Evolutionary conservation across 495 filamentous ascomycete genomes (phyloP).

Genomic region (Penicilliopsis zonata): DNA sequence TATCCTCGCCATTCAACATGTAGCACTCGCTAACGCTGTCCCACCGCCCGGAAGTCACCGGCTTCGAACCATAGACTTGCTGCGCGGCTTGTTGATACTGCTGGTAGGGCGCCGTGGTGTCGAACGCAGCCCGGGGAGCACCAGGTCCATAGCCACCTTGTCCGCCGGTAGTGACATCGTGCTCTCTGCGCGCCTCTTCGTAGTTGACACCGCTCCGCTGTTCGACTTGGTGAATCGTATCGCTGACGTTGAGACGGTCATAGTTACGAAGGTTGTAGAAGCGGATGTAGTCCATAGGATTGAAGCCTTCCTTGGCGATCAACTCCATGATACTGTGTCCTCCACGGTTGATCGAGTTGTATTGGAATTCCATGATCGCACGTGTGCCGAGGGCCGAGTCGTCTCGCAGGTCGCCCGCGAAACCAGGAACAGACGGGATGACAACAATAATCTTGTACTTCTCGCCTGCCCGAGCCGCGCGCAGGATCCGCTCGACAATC

Average conservation of each 20-base stretch:
- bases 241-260: slow-evolving; percentile 73
- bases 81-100: slow-evolving; percentile 59
- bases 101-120: slow-evolving; percentile 33
- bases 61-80: slow-evolving; percentile 18
- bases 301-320: slow-evolving; percentile 57
- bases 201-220: slow-evolving; percentile 60
- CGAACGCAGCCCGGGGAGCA: slow-evolving; percentile 23
- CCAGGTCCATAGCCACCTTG: slow-evolving; percentile 27
- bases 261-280: slow-evolving; percentile 95
- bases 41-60: slow-evolving; percentile 39
- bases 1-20: slow-evolving; percentile 70
- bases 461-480: slow-evolving; percentile 57
- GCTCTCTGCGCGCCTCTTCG: slow-evolving; percentile 52
- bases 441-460: slow-evolving; percentile 76
- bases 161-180: slow-evolving; percentile 40
- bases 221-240: slow-evolving; percentile 52
- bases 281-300: slow-evolving; percentile 70
- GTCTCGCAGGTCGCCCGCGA: slow-evolving; percentile 75
- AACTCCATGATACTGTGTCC: slow-evolving; percentile 77
- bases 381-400: slow-evolving; percentile 75
- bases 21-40: slow-evolving; percentile 72
- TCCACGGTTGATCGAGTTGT: slow-evolving; percentile 80
- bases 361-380: slow-evolving; percentile 95
- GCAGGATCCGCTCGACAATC: slow-evolving; percentile 79
- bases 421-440: slow-evolving; percentile 82